Evolutionary conservation across 164 flowering plant genomes (phyloP).

Genomic region (Piper longum): DNA sequence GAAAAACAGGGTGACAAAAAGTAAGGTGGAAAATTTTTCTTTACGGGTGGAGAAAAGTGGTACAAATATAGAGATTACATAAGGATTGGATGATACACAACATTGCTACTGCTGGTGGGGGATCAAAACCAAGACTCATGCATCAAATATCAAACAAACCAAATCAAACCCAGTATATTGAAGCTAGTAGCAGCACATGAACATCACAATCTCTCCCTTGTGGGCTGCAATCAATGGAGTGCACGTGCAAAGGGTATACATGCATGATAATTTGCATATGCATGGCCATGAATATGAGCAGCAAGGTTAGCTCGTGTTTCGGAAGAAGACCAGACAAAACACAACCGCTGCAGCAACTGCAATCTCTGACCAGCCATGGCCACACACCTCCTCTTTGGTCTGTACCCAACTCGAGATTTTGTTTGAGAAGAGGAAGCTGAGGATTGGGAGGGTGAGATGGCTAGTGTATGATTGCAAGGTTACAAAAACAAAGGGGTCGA

Average conservation of each 20-base stretch:
- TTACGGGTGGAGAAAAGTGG: too few species aligned
- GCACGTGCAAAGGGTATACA: not conserved
- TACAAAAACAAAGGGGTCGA: not conserved
- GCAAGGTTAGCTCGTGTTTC: not conserved
- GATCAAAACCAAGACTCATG: too few species aligned
- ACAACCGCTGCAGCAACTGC: conserved; percentile 38
- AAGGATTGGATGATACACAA: too few species aligned
- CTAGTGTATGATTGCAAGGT: not conserved
- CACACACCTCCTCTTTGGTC: conserved; percentile 20
- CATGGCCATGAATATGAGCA: not conserved
- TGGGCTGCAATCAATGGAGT: not conserved
- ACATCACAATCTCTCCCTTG: not conserved
- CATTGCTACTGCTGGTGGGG: too few species aligned
- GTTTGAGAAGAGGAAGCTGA: not conserved
- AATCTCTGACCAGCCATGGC: conserved; percentile 47
- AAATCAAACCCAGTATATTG: too few species aligned
- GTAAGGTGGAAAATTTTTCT: too few species aligned
- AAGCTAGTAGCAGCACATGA: not conserved
- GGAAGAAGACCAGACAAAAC: not conserved
- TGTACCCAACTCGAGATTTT: not conserved
- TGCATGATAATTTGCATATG: not conserved
- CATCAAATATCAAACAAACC: too few species aligned
- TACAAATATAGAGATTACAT: too few species aligned
- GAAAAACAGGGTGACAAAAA: too few species aligned
- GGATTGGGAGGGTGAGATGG: not conserved